These are phyloP conservation scores for Thalassiosira livingstoniorum DNA, from an alignment of 352 stramenopile species.

Conservation along the genomic window DNA sequence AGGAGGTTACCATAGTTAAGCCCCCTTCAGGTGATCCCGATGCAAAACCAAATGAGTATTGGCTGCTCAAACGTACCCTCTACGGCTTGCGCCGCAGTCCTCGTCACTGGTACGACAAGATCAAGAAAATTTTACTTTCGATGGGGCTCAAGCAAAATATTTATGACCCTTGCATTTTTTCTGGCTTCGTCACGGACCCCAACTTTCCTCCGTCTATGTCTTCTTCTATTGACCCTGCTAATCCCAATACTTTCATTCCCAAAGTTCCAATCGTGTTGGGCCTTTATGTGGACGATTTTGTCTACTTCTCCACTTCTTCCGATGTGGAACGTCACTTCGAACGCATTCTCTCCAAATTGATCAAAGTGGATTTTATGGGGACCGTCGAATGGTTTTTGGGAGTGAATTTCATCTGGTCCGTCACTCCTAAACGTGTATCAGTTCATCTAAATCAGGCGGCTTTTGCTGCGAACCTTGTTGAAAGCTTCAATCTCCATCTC, in stretches of 20 bases:
- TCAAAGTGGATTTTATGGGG: constrained; percentile 43
- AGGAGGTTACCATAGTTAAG: no score
- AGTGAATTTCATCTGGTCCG: constrained; percentile 19
- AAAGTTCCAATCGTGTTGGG: no score
- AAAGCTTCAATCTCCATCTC: constrained; percentile 20
- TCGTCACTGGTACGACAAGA: constrained; percentile 45
- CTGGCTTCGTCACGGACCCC: neutral
- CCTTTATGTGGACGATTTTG: no score
- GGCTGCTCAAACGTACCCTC: constrained; percentile 35
- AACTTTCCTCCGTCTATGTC: neutral
- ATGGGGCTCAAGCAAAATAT: constrained; percentile 22
- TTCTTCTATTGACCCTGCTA: no score
- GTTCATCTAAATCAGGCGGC: constrained; percentile 33
- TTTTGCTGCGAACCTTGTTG: constrained; percentile 20
- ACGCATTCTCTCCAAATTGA: neutral
- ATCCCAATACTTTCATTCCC: no score
- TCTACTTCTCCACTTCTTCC: no score
- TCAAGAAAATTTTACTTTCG: constrained; percentile 6
- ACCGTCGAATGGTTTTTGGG: constrained; percentile 26
- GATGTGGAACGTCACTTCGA: neutral
- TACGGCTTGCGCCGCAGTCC: constrained; percentile 36
- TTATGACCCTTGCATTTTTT: constrained; percentile 35
- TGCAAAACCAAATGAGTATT: constrained; percentile 21
- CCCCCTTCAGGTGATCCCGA: constrained; percentile 33
- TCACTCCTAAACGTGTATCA: constrained; percentile 1